Evolutionary conservation across 495 filamentous ascomycete species (phyloP), one percentile per base, ranked within the genome.

Genomic region (Penicillium manginii): DNA sequence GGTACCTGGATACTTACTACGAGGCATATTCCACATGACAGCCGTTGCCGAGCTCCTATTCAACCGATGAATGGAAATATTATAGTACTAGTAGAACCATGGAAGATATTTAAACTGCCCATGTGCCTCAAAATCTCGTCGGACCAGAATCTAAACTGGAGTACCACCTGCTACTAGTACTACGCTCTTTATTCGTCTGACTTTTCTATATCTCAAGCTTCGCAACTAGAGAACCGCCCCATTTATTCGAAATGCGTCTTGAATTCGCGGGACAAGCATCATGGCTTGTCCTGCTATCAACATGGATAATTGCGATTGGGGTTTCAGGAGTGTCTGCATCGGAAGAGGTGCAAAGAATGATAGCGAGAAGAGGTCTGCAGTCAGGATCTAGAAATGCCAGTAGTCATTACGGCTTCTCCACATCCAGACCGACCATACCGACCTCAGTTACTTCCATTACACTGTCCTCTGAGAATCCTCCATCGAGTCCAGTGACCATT

Each of bases 281-380:
- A 12, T 47, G 18, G 45, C 45, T 47, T n/a, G 45, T n/a, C 45
- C n/a, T 47, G 45, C 19, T 47, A 47, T 47, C 45, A 22, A 4
- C 12, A 9, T 47, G 45, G 45, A 47, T 47, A 15, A n/a, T 26
- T 22, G 19, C 21, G 8, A 22, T 26, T 10, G 15, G 22, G 2
- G 10, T 23, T 23, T 21, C 45, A 23, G 7, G 15, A 47, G 21
- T 21, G 8, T 47, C 21, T 23, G 45, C 45, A 47, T 47, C 45
- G 3, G 45, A 47, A 6, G 45, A 26, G 6, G 21, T 47, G 15
- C 45, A 26, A 11, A 22, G 45, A n/a, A 47, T 47, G 45, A 23
- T 47, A 26, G 19, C 22, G 4, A 47, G 2, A 47, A 47, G 45
- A 26, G 22, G 11, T n/a, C 7, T 26, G 22, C 21, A 14, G 2